Percentiles rank a stretch among this genome's conserved stretches.
Evolutionary conservation across 805 yeast species (phyloP).

Genomic region (Lachancea sp.): DNA sequence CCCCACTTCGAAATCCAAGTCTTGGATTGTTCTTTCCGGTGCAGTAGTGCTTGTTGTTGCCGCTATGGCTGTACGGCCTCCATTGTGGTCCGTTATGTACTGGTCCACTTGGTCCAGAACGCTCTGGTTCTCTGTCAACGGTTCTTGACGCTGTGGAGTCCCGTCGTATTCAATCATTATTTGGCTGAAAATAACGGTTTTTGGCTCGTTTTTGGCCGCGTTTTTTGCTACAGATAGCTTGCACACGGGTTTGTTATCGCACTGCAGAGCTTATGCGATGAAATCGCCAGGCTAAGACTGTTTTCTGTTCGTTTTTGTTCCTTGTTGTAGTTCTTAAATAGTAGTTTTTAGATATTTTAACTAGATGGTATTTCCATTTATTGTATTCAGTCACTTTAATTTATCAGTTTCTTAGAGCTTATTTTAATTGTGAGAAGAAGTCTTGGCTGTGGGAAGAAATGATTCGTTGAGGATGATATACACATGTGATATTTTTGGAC

Average conservation of each 20-base stretch:
- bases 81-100: constrained; percentile 11
- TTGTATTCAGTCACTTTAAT: too few species aligned
- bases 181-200: neutral
- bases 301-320: neutral
- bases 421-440: too few species aligned
- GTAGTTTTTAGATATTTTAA: too few species aligned
- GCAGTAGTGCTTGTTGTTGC: neutral
- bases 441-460: too few species aligned
- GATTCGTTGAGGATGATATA: too few species aligned
- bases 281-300: neutral
- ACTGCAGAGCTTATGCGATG: neutral
- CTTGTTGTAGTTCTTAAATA: too few species aligned
- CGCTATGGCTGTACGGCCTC: too few species aligned
- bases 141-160: neutral
- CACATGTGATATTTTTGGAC: too few species aligned
- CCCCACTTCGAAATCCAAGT: constrained; percentile 1
- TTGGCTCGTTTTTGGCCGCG: neutral
- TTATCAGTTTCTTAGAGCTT: too few species aligned
- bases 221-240: neutral
- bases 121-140: constrained; percentile 11
- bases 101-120: constrained; percentile 29
- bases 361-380: too few species aligned
- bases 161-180: constrained; percentile 5
- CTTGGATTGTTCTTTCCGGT: neutral
- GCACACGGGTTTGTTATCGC: neutral